A percentile compares a stretch with the other conserved stretches of the same genome.
phyloP scores from a whole-genome alignment of 2,329 filamentous ascomycete species.

The Fusarium abutilonis region DNA sequence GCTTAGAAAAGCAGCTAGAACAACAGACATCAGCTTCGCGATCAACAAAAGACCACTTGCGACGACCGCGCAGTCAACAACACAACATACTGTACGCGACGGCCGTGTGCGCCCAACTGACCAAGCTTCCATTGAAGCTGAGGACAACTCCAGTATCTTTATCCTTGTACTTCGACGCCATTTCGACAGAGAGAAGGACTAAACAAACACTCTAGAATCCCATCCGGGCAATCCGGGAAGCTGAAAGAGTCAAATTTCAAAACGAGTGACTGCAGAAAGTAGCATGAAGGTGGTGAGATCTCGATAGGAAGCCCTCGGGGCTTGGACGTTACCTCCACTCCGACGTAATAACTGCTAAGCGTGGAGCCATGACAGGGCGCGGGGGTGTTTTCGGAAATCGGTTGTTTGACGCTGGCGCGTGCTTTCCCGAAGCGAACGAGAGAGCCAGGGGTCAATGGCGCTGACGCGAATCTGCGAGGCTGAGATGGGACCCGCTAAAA shows the following conservation, averaged over 20 bases:
- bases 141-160: slow-evolving; percentile 69
- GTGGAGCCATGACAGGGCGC: slow-evolving; percentile 30
- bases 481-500: slow-evolving; percentile 33
- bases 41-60: slow-evolving; percentile 2
- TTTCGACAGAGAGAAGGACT: slow-evolving; percentile 42
- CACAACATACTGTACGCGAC: slow-evolving; percentile 77
- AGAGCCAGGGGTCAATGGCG: neutral
- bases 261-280: slow-evolving; percentile 33
- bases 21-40: slow-evolving; percentile 35
- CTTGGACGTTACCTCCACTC: slow-evolving; percentile 41
- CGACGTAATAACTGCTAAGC: slow-evolving; percentile 42
- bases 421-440: slow-evolving; percentile 34
- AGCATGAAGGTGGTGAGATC: slow-evolving; percentile 43
- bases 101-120: slow-evolving; percentile 87
- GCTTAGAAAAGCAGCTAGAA: slow-evolving; percentile 81
- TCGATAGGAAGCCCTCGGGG: slow-evolving; percentile 41
- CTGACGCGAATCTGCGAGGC: slow-evolving; percentile 22
- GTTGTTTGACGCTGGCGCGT: slow-evolving; percentile 37
- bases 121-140: slow-evolving; percentile 84
- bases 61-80: slow-evolving; percentile 6
- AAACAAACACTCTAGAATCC: slow-evolving; percentile 40
- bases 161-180: slow-evolving; percentile 67
- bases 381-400: slow-evolving; percentile 35
- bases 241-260: slow-evolving; percentile 18
- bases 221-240: slow-evolving; percentile 49